Conservation (phyloP, 2,329 filamentous ascomycete genomes). For the Piedraia hortae region DNA sequence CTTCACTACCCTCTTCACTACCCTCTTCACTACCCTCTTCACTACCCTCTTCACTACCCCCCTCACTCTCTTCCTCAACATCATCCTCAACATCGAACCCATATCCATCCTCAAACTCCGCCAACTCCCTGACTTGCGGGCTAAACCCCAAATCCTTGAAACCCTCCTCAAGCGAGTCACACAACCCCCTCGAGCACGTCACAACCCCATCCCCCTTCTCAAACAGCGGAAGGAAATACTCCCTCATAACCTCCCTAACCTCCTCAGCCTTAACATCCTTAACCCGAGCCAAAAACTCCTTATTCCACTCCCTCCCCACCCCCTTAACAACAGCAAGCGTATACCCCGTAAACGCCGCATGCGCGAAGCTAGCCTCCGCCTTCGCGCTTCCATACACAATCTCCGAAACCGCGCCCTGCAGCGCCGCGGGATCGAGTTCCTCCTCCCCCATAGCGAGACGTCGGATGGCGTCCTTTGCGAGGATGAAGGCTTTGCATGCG, state of each 20-base stretch:
- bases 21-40: constrained; percentile 4
- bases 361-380: constrained; percentile 61
- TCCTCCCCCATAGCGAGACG: constrained; percentile 44
- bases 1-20: neutral
- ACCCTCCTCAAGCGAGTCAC: constrained; percentile 50
- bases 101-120: constrained; percentile 72
- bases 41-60: constrained; percentile 24
- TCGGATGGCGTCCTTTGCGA: constrained; percentile 45
- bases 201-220: constrained; percentile 62
- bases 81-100: constrained; percentile 39
- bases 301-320: constrained; percentile 50
- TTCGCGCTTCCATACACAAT: constrained; percentile 72
- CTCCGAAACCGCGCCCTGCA: constrained; percentile 72
- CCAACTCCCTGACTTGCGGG: constrained; percentile 43
- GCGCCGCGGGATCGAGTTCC: constrained; percentile 49
- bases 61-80: constrained; percentile 27
- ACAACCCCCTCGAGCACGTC: constrained; percentile 64
- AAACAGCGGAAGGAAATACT: constrained; percentile 57
- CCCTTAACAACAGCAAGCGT: constrained; percentile 52
- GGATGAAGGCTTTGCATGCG: constrained; percentile 57
- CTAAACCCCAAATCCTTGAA: constrained; percentile 55
- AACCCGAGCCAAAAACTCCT: constrained; percentile 49
- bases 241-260: constrained; percentile 44
- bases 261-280: constrained; percentile 48
- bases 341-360: constrained; percentile 62